Conservation (phyloP, 768 basidiomycete genomes). For the Lactarius hatsudake region DNA sequence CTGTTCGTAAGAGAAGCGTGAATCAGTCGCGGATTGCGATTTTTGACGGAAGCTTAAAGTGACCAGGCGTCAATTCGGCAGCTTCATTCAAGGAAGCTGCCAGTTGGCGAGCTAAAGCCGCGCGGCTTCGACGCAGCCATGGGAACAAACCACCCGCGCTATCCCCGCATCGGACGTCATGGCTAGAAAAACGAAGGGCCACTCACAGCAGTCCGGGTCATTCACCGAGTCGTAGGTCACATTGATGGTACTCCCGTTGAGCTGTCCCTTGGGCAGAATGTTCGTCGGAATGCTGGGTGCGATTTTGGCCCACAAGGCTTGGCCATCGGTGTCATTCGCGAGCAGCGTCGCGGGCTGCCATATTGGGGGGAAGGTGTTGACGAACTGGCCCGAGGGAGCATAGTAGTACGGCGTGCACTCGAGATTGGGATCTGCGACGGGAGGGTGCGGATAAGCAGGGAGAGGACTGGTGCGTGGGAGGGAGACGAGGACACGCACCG, state of each 20-base stretch:
- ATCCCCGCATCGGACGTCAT: neutral
- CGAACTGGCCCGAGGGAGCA: slow-evolving; percentile 2
- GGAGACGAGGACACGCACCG: neutral
- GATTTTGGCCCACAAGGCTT: slow-evolving; percentile 45
- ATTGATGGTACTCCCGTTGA: slow-evolving; percentile 9
- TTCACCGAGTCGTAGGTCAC: slow-evolving; percentile 23
- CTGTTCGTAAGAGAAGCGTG: neutral
- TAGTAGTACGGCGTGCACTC: slow-evolving; percentile 26
- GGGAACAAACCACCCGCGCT: neutral
- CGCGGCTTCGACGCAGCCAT: neutral
- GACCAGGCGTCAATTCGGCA: neutral
- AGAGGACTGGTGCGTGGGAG: neutral
- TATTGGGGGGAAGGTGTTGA: slow-evolving; percentile 17
- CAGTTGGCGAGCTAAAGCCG: neutral
- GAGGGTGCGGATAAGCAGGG: neutral
- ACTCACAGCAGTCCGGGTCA: slow-evolving; percentile 28
- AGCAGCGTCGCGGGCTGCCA: slow-evolving; percentile 25
- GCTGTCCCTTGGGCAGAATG: slow-evolving; percentile 40
- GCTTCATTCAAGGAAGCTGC: neutral
- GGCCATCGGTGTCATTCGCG: slow-evolving; percentile 21
- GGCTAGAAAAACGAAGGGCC: neutral
- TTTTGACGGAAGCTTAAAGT: slow-evolving; percentile 35
- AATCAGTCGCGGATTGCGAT: slow-evolving; percentile 21
- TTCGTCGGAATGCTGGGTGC: slow-evolving; percentile 43
- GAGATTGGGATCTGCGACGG: slow-evolving; percentile 13